A percentile compares a stretch with the other conserved stretches of the same genome.
phyloP scores from a whole-genome alignment of 768 basidiomycete species.

The Fibroporia radiculosa region DNA sequence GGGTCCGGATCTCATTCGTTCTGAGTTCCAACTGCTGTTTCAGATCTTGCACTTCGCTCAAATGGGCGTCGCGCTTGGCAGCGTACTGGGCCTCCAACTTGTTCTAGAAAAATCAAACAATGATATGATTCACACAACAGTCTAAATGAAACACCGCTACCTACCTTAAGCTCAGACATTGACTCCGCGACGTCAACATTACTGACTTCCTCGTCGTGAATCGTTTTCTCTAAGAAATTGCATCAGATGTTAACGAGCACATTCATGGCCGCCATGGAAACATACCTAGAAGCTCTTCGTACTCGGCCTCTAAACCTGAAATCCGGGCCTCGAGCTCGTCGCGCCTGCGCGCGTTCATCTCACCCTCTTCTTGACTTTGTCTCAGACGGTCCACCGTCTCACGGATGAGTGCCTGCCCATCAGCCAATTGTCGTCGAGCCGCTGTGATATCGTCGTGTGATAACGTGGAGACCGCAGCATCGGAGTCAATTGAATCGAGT shows the following conservation, averaged over 20 bases:
- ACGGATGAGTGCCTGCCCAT: conserved; percentile 77
- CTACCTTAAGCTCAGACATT: conserved; percentile 85
- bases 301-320: conserved; percentile 79
- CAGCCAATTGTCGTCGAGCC: conserved; percentile 83
- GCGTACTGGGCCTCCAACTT: conserved; percentile 94
- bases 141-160: conserved; percentile 12
- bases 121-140: conserved; percentile 8
- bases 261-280: conserved; percentile 5
- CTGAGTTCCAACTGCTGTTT: conserved; percentile 87
- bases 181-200: conserved; percentile 78
- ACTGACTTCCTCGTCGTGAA: conserved; percentile 80
- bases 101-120: conserved; percentile 40
- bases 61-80: conserved; percentile 84
- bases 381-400: conserved; percentile 87
- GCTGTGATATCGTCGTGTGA: conserved; percentile 71
- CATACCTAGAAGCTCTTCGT: conserved; percentile 92
- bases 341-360: conserved; percentile 69
- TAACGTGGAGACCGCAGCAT: conserved; percentile 43
- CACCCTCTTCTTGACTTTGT: conserved; percentile 89
- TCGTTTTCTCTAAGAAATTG: conserved; percentile 71
- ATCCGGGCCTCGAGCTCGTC: conserved; percentile 86
- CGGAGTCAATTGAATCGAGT: conserved; percentile 73
- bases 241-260: no score
- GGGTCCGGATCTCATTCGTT: conserved; percentile 71
- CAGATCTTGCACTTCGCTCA: conserved; percentile 77